Evolutionary conservation across 345 rosid species (phyloP).

Genomic region (Gynandropsis gynandra): DNA sequence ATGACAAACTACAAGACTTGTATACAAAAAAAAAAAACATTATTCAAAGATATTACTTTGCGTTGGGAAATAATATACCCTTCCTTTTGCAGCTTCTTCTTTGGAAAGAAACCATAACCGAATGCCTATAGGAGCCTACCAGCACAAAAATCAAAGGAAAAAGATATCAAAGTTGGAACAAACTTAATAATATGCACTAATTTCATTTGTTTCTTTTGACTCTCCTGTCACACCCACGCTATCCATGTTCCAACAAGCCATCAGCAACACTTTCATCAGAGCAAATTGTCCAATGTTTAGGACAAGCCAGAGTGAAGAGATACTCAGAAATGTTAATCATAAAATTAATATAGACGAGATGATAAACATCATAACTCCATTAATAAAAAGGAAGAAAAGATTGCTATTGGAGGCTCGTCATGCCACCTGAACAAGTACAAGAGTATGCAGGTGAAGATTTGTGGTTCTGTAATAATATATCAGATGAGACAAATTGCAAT

Average conservation of each 20-base stretch:
- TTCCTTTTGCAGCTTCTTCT: conserved; percentile 58
- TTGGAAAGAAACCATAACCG: conserved; percentile 53
- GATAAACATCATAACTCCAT: no score
- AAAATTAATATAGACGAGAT: no score
- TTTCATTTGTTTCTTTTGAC: not conserved
- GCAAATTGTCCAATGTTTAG: no score
- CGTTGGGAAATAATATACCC: conserved; percentile 31
- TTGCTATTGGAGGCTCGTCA: no score
- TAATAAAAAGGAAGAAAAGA: no score
- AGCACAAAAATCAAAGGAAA: conserved; percentile 15
- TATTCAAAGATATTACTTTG: conserved; percentile 7
- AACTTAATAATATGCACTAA: not conserved
- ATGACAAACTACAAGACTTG: conserved; percentile 3
- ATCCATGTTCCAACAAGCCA: not conserved
- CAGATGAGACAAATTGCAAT: not conserved
- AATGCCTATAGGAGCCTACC: conserved; percentile 81
- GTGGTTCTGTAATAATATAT: no score
- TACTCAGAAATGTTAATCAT: not conserved
- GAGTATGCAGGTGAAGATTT: no score
- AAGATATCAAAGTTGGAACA: conserved; percentile 10
- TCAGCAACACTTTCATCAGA: no score
- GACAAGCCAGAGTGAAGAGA: not conserved
- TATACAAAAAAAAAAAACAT: not conserved
- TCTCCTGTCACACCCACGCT: not conserved
- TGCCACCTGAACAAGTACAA: no score